phyloP scores from a whole-genome alignment of 1,284 basidiomycete species.

The Tylopilus orsonianus region DNA sequence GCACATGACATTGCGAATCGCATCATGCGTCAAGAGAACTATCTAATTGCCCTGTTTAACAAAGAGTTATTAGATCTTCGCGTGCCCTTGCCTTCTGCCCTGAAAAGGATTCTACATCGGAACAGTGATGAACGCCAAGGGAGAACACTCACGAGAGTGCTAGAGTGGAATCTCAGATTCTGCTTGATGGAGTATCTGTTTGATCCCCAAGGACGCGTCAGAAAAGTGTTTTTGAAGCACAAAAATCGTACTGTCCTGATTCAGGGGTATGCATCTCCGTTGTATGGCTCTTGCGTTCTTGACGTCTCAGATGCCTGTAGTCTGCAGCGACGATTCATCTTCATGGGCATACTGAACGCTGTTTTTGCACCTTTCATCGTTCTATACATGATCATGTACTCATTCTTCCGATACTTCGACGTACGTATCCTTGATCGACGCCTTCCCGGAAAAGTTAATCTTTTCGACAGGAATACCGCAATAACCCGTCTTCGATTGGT shows the following conservation, averaged over 20 bases:
- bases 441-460: not conserved
- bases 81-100: conserved; percentile 66
- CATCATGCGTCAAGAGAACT: conserved; percentile 97
- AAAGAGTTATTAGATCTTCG: conserved; percentile 91
- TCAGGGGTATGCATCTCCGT: conserved; percentile 63
- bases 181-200: conserved; percentile 95
- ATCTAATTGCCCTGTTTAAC: conserved; percentile 96
- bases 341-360: conserved; percentile 95
- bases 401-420: conserved; percentile 99
- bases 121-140: conserved; percentile 60
- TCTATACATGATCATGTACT: conserved; percentile 94
- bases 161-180: conserved; percentile 97
- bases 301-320: conserved; percentile 41
- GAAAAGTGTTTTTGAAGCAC: conserved; percentile 87
- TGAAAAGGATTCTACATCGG: conserved; percentile 49
- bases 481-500: conserved; percentile 93
- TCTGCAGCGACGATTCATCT: conserved; percentile 82
- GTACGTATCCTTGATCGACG: conserved; percentile 43
- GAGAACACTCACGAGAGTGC: conserved; percentile 78
- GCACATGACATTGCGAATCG: conserved; percentile 97
- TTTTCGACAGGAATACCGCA: conserved; percentile 87
- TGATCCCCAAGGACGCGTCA: conserved; percentile 82
- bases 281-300: not conserved
- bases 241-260: conserved; percentile 78
- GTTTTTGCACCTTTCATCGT: conserved; percentile 97